These are phyloP conservation scores for Colletotrichum tofieldiae DNA, from an alignment of 2,329 filamentous ascomycete genomes.

Conservation along the genomic window DNA sequence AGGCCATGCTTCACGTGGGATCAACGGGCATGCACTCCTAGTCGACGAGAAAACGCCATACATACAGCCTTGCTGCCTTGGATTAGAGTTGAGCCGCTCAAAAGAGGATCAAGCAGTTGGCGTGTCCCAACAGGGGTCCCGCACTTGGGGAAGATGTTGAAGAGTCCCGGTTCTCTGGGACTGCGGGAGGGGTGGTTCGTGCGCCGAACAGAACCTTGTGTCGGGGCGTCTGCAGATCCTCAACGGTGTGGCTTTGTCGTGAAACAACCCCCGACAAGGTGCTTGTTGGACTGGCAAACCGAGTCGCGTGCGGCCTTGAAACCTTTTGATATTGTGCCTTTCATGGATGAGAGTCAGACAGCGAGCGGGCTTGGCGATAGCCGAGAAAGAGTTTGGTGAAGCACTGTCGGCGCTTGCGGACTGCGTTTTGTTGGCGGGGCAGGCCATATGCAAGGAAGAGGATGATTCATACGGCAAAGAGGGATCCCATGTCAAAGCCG, in stretches of 20 bases:
- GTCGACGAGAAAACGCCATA: background rate
- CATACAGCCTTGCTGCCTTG: conserved; percentile 32
- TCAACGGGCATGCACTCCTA: background rate
- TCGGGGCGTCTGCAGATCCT: conserved; percentile 11
- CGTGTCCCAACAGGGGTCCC: conserved; percentile 17
- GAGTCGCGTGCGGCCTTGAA: background rate
- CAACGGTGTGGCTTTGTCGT: conserved; percentile 7
- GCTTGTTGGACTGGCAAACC: background rate
- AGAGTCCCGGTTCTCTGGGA: conserved; percentile 16
- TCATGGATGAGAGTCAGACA: background rate
- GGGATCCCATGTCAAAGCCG: background rate
- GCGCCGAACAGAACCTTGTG: background rate
- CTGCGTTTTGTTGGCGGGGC: background rate
- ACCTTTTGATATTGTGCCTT: background rate
- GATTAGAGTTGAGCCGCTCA: background rate
- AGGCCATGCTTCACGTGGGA: background rate
- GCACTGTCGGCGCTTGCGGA: background rate
- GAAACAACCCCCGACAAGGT: background rate
- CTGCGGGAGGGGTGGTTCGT: conserved; percentile 15
- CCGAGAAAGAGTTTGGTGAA: background rate
- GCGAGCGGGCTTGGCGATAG: background rate
- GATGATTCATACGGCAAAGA: background rate
- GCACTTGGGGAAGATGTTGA: conserved; percentile 13
- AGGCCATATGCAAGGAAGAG: background rate
- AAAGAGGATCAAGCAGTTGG: conserved; percentile 13